Evolutionary conservation across 2,329 filamentous ascomycete genomes (phyloP).

Genomic region (Ophiosphaerella korrae): DNA sequence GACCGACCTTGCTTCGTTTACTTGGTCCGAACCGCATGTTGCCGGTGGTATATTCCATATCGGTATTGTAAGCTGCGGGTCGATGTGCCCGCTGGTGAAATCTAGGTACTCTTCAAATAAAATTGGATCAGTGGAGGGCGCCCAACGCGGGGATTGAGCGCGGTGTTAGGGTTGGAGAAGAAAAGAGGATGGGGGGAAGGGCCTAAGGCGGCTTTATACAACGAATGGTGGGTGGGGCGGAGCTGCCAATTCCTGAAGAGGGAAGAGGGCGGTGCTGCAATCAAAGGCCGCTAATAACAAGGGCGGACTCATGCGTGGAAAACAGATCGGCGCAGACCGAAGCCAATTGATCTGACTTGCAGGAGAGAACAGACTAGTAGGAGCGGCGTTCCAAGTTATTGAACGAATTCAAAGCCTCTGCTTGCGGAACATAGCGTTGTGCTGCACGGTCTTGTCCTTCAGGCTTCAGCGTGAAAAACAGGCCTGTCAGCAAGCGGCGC

Average conservation of each 20-base stretch:
- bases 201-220: slow-evolving; percentile 27
- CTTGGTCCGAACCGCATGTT: slow-evolving; percentile 28
- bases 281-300: no score
- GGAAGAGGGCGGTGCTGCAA: neutral
- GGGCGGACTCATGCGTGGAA: no score
- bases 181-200: slow-evolving; percentile 16
- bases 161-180: slow-evolving; percentile 27
- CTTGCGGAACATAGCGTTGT: no score
- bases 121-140: slow-evolving; percentile 42
- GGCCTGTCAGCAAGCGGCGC: no score
- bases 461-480: no score
- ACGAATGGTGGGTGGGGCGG: slow-evolving; percentile 1
- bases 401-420: no score
- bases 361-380: no score
- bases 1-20: slow-evolving; percentile 21
- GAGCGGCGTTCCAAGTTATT: no score
- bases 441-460: no score
- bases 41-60: slow-evolving; percentile 34
- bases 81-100: slow-evolving; percentile 43
- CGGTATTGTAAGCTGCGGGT: slow-evolving; percentile 41
- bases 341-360: no score
- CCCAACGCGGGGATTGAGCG: slow-evolving; percentile 45
- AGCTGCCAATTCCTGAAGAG: neutral
- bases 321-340: no score
- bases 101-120: slow-evolving; percentile 43